Percentiles rank a stretch among this genome's conserved stretches.
Conservation (phyloP, 768 basidiomycete species). For the Mycena kentingensis region DNA sequence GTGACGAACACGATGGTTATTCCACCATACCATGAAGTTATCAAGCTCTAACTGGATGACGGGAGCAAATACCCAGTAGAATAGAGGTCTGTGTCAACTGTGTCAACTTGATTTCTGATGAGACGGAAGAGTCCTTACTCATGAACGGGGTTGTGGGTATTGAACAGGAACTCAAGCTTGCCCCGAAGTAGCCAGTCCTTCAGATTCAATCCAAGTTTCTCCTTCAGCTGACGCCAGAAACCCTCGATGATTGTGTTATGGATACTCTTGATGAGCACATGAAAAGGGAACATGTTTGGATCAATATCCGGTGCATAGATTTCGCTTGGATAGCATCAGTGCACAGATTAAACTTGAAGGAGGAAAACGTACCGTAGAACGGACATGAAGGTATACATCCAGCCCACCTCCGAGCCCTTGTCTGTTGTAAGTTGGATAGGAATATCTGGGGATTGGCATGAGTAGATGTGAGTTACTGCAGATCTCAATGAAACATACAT, state of each 20-base stretch:
- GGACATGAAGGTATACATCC: constrained; percentile 10
- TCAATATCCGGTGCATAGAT: constrained; percentile 22
- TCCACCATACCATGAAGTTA: constrained; percentile 24
- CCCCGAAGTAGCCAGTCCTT: constrained; percentile 15
- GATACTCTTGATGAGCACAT: constrained; percentile 16
- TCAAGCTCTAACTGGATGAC: constrained; percentile 21
- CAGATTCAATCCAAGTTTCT: constrained; percentile 21
- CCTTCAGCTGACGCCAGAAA: constrained; percentile 21
- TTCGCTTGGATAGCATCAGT: too few relatives aligned
- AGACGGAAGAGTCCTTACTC: not conserved
- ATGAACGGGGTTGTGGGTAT: constrained; percentile 8
- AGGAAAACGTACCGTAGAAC: constrained; percentile 3
- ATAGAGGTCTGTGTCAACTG: constrained; percentile 9
- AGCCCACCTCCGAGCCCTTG: constrained; percentile 11
- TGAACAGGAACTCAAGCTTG: constrained; percentile 9
- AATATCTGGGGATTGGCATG: not conserved
- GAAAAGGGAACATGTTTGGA: constrained; percentile 5
- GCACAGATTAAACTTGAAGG: too few relatives aligned
- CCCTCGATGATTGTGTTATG: constrained; percentile 24
- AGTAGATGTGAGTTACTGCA: not conserved
- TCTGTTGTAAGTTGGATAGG: constrained; percentile 11
- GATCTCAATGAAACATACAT: not conserved
- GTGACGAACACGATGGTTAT: constrained; percentile 22
- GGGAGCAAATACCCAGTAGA: constrained; percentile 5
- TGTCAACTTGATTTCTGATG: not conserved